Percentiles rank a stretch among this genome's conserved stretches.
phyloP scores from a whole-genome alignment of 129 eudicot species.

The Centrapalus pauciflorus region DNA sequence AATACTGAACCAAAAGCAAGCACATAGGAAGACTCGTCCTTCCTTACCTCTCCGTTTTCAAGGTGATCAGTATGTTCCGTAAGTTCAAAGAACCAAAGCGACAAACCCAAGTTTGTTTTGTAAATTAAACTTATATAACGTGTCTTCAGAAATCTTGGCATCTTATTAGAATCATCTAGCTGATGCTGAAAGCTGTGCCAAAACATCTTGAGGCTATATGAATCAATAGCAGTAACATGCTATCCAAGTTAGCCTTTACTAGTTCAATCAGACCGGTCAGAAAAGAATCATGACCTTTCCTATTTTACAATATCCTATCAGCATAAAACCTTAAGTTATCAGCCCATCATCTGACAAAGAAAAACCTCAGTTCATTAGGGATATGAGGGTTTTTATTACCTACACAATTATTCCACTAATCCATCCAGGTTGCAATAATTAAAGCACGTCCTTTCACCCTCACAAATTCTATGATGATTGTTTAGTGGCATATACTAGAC shows the following conservation, averaged over 20 bases:
- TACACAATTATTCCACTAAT: background rate
- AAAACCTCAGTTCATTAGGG: background rate
- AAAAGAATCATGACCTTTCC: background rate
- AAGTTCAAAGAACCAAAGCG: background rate
- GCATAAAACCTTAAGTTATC: background rate
- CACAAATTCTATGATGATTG: no score
- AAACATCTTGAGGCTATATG: background rate
- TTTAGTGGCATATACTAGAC: background rate
- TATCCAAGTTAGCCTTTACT: background rate
- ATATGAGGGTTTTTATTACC: background rate
- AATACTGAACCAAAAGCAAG: background rate
- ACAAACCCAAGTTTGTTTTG: conserved; percentile 1
- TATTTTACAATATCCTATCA: background rate
- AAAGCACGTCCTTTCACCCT: no score
- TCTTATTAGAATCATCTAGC: no score
- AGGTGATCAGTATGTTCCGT: background rate
- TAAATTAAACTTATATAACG: background rate
- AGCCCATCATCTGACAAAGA: background rate
- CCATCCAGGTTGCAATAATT: no score
- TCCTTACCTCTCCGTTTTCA: background rate
- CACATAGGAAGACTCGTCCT: background rate
- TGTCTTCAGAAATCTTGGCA: no score
- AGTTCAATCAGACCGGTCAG: background rate
- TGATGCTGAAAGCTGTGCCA: background rate
- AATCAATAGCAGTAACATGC: background rate